These are phyloP conservation scores for Onygena corvina DNA, from an alignment of 2,329 filamentous ascomycete genomes.

Conservation along the genomic window DNA sequence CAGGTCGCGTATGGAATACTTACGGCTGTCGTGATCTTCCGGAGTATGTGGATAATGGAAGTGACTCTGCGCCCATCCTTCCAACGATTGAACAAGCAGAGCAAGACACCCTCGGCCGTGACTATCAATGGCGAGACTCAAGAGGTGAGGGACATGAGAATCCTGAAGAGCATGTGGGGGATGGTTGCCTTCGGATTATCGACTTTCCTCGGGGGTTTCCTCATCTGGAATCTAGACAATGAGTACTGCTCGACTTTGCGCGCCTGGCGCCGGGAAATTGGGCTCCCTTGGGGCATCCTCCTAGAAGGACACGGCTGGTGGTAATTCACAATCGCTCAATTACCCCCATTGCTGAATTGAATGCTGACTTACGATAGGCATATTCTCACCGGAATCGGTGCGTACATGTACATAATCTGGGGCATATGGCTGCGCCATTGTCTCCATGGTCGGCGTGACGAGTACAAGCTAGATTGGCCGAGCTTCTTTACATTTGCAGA, in stretches of 20 bases:
- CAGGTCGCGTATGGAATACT: conserved; percentile 65
- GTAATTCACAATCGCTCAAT: conserved; percentile 31
- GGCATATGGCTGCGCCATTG: conserved; percentile 70
- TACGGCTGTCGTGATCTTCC: conserved; percentile 56
- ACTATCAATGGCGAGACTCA: conserved; percentile 35
- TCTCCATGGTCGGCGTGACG: conserved; percentile 58
- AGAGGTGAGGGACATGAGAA: conserved; percentile 45
- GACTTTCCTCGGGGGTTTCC: conserved; percentile 63
- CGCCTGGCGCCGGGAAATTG: conserved; percentile 53
- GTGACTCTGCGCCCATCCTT: conserved; percentile 48
- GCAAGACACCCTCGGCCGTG: conserved; percentile 29
- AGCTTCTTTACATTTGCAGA: conserved; percentile 47
- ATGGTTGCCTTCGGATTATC: conserved; percentile 57
- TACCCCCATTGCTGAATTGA: background rate
- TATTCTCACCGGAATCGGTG: conserved; percentile 67
- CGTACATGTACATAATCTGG: conserved; percentile 77
- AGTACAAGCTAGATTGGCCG: conserved; percentile 61
- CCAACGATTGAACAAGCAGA: conserved; percentile 37
- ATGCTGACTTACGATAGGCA: conserved; percentile 42
- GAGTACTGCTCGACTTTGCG: conserved; percentile 57
- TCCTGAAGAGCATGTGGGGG: conserved; percentile 59
- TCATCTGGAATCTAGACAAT: conserved; percentile 70
- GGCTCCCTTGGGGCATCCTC: conserved; percentile 67
- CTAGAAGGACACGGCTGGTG: conserved; percentile 65
- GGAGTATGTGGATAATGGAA: conserved; percentile 69